Evolutionary conservation across 129 eudicot species (phyloP), one percentile per base, ranked within the genome.

Genomic region (Silybum marianum): DNA sequence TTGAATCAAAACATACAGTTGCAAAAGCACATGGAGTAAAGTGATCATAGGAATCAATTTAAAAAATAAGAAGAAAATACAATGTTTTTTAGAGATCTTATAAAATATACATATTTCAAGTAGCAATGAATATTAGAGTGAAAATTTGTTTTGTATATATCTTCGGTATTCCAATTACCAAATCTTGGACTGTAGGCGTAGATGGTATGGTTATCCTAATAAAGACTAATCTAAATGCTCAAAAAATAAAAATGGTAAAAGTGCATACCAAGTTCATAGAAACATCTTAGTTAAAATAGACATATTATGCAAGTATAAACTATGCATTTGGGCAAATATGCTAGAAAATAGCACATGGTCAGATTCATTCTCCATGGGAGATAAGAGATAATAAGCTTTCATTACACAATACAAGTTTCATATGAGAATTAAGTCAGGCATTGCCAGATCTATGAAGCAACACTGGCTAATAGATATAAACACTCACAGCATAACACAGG

Each of bases 61-160:
- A 9, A 30, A 32, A 76, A n/a, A 14, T 48, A 16, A 54, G 3
- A 51, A 30, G 46, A 39, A 8, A 39, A 39, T 39, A 9, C 1
- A 76, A 9, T 7, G 62, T 1, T 1, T 9, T 30, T 60, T 21
- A 21, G 18, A 36, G 34, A 19, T 32, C 42, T 76, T 76, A 76
- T 76, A 62, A 21, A 62, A 21, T 6, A 76, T 63, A 76, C n/a
- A n/a, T 36, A 74, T 54, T 58, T 75, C 40, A 74, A 10, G 34
- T 73, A 44, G 24, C 23, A 44, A 73, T 18, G 58, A 75, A 73
- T 73, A 42, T 63, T 22, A 23, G 62, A 19, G 62, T 42, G 19
- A 65, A 54, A 44, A 44, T 10, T 11, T 44, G 54, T 54, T 54
- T 10, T 65, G 4, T 76, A 77, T 77, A 12, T 21, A 34, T 22